phyloP scores from a whole-genome alignment of 1,284 basidiomycete species.

The Pseudozyma thailandica region DNA sequence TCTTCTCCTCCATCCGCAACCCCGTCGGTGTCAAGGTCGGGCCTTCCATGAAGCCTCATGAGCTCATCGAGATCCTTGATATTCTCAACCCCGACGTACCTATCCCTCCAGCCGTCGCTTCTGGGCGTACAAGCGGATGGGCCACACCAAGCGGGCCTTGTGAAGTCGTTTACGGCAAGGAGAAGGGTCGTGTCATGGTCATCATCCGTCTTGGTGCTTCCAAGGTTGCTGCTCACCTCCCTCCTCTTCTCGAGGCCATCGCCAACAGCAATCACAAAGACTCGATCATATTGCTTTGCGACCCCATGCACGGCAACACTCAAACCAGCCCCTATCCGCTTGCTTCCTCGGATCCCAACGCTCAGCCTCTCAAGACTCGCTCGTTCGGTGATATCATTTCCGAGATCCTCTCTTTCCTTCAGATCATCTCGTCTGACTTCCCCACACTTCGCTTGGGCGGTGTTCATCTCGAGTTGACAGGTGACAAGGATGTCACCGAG shows the following conservation, averaged over 20 bases:
- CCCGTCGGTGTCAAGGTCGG: slow-evolving; percentile 98
- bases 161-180: slow-evolving; percentile 68
- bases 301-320: slow-evolving; percentile 93
- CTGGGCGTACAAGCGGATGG: slow-evolving; percentile 19
- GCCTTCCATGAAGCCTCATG: slow-evolving; percentile 82
- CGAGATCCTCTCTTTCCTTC: slow-evolving; percentile 83
- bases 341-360: slow-evolving; percentile 50
- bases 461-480: slow-evolving; percentile 96
- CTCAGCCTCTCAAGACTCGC: slow-evolving; percentile 73
- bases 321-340: slow-evolving; percentile 58
- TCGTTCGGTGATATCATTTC: slow-evolving; percentile 89
- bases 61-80: slow-evolving; percentile 82
- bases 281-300: slow-evolving; percentile 91
- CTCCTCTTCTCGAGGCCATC: slow-evolving; percentile 85
- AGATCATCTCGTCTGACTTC: slow-evolving; percentile 71
- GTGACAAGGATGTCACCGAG: slow-evolving; percentile 86
- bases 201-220: slow-evolving; percentile 92
- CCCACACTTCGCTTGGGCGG: slow-evolving; percentile 82
- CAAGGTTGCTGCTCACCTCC: slow-evolving; percentile 77
- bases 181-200: slow-evolving; percentile 84
- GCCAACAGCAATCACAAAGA: slow-evolving; percentile 76
- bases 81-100: slow-evolving; percentile 78
- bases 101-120: slow-evolving; percentile 17
- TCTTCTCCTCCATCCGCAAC: slow-evolving; percentile 83
- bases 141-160: slow-evolving; percentile 21